Conservation (phyloP, 306 rosid genomes). For the Pterocarpus santalinus region DNA sequence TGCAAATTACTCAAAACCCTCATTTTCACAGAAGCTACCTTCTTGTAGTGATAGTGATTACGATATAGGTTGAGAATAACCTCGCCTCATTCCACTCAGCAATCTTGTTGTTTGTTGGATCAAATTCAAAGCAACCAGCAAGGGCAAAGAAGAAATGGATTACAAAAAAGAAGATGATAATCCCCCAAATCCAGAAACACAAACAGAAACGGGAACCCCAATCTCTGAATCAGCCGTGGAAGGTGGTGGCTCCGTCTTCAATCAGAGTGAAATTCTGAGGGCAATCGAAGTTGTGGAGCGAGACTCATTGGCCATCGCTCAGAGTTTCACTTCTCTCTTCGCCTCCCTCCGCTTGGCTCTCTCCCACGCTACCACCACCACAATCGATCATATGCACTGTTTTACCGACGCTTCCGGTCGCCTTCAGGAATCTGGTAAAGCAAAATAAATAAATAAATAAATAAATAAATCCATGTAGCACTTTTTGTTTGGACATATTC, state of each 20-base stretch:
- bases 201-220: conserved; percentile 46
- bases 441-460: background rate
- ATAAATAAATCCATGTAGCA: no score
- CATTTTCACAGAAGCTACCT: background rate
- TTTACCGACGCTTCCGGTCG: conserved; percentile 86
- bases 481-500: no score
- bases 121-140: background rate
- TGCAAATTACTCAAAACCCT: background rate
- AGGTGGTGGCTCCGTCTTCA: background rate
- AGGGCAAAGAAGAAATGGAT: conserved; percentile 27
- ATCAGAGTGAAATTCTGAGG: conserved; percentile 60
- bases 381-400: conserved; percentile 84
- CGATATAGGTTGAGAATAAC: background rate
- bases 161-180: conserved; percentile 32
- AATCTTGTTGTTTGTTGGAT: background rate
- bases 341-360: conserved; percentile 79
- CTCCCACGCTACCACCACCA: conserved; percentile 69
- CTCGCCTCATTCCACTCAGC: background rate
- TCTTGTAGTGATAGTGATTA: background rate
- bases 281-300: conserved; percentile 81
- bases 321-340: conserved; percentile 83
- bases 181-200: conserved; percentile 43
- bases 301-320: conserved; percentile 78
- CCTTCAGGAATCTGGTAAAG: conserved; percentile 88
- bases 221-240: background rate